These are phyloP conservation scores for Xerocomellus chrysenteron DNA, from an alignment of 768 basidiomycete species.

Conservation along the genomic window DNA sequence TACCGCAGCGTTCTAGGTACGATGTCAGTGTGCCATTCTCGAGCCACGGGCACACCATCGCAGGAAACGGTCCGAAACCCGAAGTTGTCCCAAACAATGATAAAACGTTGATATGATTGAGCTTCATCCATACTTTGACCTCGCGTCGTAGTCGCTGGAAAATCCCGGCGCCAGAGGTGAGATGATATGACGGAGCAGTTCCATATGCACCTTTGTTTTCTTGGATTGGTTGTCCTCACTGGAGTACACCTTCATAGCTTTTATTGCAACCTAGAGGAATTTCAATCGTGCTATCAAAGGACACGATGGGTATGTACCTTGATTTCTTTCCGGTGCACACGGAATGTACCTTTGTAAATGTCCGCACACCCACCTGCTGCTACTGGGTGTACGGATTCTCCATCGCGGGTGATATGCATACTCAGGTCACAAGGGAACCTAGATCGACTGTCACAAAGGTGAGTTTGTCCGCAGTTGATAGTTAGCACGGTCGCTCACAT, in stretches of 20 bases:
- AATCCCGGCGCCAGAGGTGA: background rate
- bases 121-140: slow-evolving; percentile 4
- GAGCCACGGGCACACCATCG: slow-evolving; percentile 4
- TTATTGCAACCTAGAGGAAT: background rate
- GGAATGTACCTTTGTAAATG: no score
- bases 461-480: no score
- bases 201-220: background rate
- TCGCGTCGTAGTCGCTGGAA: slow-evolving; percentile 3
- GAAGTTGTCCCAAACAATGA: background rate
- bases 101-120: slow-evolving; percentile 1
- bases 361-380: no score
- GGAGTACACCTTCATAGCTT: slow-evolving; percentile 2
- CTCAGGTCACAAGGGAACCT: no score
- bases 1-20: background rate
- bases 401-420: no score
- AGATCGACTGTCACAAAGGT: no score
- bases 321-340: no score
- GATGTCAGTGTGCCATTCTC: background rate
- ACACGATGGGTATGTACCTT: background rate
- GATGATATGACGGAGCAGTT: background rate
- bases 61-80: background rate
- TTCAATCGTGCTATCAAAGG: background rate
- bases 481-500: no score
- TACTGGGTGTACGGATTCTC: no score
- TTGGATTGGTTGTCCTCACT: background rate